A percentile compares a stretch with the other conserved stretches of the same genome.
phyloP scores from a whole-genome alignment of 805 yeast species.

The Suhomyces faveliae region DNA sequence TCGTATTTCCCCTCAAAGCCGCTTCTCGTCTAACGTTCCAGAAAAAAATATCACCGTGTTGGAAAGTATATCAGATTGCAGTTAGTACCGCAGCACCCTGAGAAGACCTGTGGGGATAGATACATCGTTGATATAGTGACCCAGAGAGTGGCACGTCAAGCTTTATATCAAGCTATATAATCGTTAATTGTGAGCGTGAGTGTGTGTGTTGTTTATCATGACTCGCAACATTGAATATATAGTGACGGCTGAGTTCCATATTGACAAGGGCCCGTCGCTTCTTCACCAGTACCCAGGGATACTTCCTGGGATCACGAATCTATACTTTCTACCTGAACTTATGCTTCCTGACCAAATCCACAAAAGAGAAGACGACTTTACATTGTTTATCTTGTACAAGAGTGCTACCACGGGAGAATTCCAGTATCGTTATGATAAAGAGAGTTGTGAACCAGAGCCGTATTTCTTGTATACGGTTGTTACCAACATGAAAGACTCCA shows the following conservation, averaged over 20 bases:
- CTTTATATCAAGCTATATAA: no score
- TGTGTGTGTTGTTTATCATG: conserved; percentile 7
- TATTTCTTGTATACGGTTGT: conserved; percentile 58
- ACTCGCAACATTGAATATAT: conserved; percentile 50
- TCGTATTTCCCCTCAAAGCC: neutral
- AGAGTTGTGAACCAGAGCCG: conserved; percentile 39
- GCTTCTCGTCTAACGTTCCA: conserved; percentile 6
- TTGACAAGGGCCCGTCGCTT: conserved; percentile 68
- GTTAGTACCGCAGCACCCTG: no score
- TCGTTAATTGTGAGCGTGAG: no score
- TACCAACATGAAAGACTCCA: conserved; percentile 42
- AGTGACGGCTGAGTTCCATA: conserved; percentile 76
- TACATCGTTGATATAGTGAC: no score
- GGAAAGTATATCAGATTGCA: neutral
- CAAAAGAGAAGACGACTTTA: conserved; percentile 55
- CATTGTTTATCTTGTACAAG: conserved; percentile 52
- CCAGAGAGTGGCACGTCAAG: neutral
- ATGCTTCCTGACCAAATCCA: conserved; percentile 65
- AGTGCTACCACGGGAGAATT: conserved; percentile 38
- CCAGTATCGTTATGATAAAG: conserved; percentile 33
- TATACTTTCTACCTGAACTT: conserved; percentile 47
- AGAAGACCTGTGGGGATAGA: no score
- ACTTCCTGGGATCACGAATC: conserved; percentile 36
- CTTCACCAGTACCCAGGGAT: conserved; percentile 56
- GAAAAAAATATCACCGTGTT: neutral